A percentile compares a stretch with the other conserved stretches of the same genome.
These are phyloP conservation scores for Auriscalpium vulgare DNA, from an alignment of 768 basidiomycete genomes.

Conservation along the genomic window DNA sequence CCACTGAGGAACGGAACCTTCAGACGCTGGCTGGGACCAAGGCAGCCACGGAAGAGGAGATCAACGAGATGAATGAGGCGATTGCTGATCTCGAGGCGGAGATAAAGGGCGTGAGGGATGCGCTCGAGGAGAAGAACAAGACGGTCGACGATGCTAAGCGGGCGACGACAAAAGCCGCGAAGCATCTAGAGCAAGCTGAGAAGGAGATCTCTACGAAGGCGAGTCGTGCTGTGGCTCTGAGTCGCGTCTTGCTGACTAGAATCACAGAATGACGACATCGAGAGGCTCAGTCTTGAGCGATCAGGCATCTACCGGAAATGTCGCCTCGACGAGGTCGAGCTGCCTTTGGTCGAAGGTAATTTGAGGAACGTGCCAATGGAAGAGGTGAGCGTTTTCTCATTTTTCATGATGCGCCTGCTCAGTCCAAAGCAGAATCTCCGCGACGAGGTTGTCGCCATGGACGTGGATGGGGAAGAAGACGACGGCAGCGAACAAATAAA, in stretches of 20 bases:
- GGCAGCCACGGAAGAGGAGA: constrained; percentile 45
- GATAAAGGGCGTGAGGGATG: constrained; percentile 51
- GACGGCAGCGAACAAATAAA: constrained; percentile 57
- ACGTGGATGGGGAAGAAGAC: constrained; percentile 83
- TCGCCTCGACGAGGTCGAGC: constrained; percentile 82
- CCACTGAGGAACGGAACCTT: constrained; percentile 47
- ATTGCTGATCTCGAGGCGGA: constrained; percentile 54
- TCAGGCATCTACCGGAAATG: constrained; percentile 87
- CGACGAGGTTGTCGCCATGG: constrained; percentile 78
- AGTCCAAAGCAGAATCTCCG: constrained; percentile 51
- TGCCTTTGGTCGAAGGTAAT: constrained; percentile 71
- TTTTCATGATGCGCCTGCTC: neutral
- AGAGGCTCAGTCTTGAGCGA: constrained; percentile 77
- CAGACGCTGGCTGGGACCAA: constrained; percentile 48
- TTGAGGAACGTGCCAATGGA: constrained; percentile 90
- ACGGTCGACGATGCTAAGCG: constrained; percentile 71
- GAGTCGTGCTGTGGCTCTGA: constrained; percentile 24
- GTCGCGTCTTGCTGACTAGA: neutral
- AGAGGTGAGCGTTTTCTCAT: constrained; percentile 51
- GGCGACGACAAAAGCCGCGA: constrained; percentile 58
- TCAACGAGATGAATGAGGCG: constrained; percentile 46
- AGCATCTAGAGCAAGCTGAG: constrained; percentile 74
- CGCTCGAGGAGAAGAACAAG: constrained; percentile 65
- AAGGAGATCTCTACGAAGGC: constrained; percentile 87
- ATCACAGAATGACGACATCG: constrained; percentile 79